These are phyloP conservation scores for Globisporangium paroecandrum DNA, from an alignment of 352 stramenopile species.

Conservation along the genomic window DNA sequence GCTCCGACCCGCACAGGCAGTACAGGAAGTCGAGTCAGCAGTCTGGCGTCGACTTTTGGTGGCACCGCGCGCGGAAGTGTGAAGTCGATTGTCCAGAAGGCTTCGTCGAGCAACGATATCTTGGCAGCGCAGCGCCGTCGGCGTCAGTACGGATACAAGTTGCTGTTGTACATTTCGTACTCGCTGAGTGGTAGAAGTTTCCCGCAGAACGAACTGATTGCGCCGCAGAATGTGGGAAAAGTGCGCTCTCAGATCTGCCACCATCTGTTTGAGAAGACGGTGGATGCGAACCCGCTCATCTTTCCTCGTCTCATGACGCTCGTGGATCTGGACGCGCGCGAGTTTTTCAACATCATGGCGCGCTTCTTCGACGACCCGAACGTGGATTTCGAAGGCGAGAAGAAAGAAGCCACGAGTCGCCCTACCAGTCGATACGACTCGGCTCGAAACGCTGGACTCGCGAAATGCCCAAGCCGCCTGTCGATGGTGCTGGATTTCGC, in stretches of 20 bases:
- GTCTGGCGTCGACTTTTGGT: constrained; percentile 64
- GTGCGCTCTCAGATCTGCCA: constrained; percentile 77
- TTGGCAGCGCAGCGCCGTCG: constrained; percentile 55
- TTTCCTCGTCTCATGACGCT: constrained; percentile 85
- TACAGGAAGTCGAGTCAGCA: constrained; percentile 51
- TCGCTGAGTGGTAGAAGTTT: constrained; percentile 89
- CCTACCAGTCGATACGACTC: constrained; percentile 75
- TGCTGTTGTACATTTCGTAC: constrained; percentile 90
- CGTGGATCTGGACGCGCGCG: constrained; percentile 74
- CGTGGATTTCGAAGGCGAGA: constrained; percentile 84
- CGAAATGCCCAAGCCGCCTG: constrained; percentile 77
- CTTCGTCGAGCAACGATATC: constrained; percentile 31
- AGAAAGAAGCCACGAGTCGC: constrained; percentile 36
- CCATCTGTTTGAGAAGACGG: constrained; percentile 80
- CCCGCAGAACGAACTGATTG: constrained; percentile 74
- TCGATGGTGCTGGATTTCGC: constrained; percentile 83
- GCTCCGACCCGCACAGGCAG: constrained; percentile 14
- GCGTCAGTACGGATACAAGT: constrained; percentile 80
- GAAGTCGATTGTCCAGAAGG: constrained; percentile 29
- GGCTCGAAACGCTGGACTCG: constrained; percentile 61
- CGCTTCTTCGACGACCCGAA: constrained; percentile 79
- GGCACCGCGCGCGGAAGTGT: constrained; percentile 38
- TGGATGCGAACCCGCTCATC: constrained; percentile 25
- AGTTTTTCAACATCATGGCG: constrained; percentile 80
- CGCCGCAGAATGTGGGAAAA: constrained; percentile 63